Base-by-base conservation (phyloP, 495 filamentous ascomycete genomes). In the Pseudomonodictys pantanalensis region DNA sequence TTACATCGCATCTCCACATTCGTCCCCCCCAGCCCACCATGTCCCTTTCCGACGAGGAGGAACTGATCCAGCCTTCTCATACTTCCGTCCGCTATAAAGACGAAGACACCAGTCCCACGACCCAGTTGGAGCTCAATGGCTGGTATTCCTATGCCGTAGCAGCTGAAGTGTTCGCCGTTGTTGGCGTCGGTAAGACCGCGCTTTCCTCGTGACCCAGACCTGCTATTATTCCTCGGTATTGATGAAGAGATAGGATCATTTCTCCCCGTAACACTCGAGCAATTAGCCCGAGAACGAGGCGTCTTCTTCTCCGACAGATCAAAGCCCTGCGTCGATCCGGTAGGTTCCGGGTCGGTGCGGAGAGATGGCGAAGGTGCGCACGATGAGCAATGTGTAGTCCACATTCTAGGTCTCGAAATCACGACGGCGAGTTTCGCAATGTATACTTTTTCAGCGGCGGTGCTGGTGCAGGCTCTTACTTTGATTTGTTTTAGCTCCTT, bases 251-350 rank as follows among this genome's bases (percentile, higher is more conserved):
- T 25, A 63, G 70, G 70, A 17, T 62, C 66, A 2, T 72, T 72
- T 43, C 87, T 96, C 56, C 92, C 92, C 5, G 92, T 97, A 25
- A 87, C 90, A 0, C 75, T 97, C 41, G 92, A 97, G 69, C 91
- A 92, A 62, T 79, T 96, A 56, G 89, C 92, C 17, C 83, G 92
- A 49, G 92, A 96, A 73, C 85, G 86, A 71, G 92, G 92, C 29
- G 85, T 95, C 49, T 80, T 96, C 49, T 74, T 91, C 24, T 86
- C 84, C 24, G 90, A 96, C 71, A 82, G 79, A 52, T 81, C 68
- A 6, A 86, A 78, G 26, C 87, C 90, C 25, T 97, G 92, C 46
- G 35, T 69, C 45, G 48, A 56, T 35, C 47, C 12, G 29, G 11
- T 56, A n/a, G 32, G 29, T 26, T 30, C 45, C 39, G 38, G 23